Evolutionary conservation across 345 rosid genomes (phyloP).

Genomic region (Rhodamnia rubescens): DNA sequence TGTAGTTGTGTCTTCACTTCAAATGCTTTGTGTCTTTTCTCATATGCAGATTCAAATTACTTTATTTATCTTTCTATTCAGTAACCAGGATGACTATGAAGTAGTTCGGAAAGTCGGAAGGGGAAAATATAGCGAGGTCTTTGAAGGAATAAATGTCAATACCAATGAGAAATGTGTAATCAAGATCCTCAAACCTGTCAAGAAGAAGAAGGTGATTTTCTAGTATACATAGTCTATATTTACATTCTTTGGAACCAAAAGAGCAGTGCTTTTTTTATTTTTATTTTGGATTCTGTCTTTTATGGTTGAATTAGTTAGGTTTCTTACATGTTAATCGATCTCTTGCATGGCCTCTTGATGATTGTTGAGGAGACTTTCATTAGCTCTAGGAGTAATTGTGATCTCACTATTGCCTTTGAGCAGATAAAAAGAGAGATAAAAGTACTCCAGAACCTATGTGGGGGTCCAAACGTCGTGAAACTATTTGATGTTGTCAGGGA

Average conservation of each 20-base stretch:
- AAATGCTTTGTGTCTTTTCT: not conserved
- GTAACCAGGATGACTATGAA: constrained; percentile 89
- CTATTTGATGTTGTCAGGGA: constrained; percentile 75
- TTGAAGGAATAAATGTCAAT: constrained; percentile 67
- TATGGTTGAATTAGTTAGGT: not conserved
- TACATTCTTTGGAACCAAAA: not conserved
- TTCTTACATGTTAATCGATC: not conserved
- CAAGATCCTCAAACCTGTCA: constrained; percentile 86
- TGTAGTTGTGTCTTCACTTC: not conserved
- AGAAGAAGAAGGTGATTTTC: constrained; percentile 67
- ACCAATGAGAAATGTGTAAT: constrained; percentile 58
- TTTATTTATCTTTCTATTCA: constrained; percentile 1
- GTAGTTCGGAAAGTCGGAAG: constrained; percentile 82
- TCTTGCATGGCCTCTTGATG: not conserved
- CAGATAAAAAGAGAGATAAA: constrained; percentile 83
- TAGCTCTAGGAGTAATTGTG: not conserved
- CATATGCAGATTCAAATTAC: not conserved
- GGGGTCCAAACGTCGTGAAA: constrained; percentile 64
- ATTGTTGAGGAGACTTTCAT: not conserved
- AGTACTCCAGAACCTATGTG: constrained; percentile 77
- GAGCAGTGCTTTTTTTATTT: not conserved
- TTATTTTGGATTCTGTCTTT: not conserved
- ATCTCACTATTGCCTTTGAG: constrained; percentile 3
- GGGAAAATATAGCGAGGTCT: constrained; percentile 80
- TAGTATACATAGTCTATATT: not conserved